Evolutionary conservation across 2,329 filamentous ascomycete species (phyloP).

Genomic region (Dothideomycetes sp.): DNA sequence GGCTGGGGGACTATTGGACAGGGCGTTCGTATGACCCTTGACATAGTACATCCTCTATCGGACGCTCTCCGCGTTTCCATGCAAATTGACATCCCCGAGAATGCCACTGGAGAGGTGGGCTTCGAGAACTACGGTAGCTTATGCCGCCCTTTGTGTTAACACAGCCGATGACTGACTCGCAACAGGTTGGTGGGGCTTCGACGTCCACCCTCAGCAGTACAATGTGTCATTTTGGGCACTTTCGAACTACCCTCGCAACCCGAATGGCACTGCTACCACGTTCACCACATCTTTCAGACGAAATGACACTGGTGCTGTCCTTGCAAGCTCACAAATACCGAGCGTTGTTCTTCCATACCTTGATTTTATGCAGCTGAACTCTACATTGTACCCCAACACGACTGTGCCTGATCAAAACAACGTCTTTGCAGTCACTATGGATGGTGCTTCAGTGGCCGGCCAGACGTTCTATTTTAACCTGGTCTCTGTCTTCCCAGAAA

Average conservation of each 20-base stretch:
- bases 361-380: conserved; percentile 17
- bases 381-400: conserved; percentile 30
- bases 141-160: not conserved
- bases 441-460: conserved; percentile 28
- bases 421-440: conserved; percentile 39
- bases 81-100: conserved; percentile 26
- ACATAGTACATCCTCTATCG: conserved; percentile 32
- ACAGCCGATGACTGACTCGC: not conserved
- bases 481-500: conserved; percentile 43
- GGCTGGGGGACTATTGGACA: conserved; percentile 23
- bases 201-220: conserved; percentile 37
- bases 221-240: conserved; percentile 40
- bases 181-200: conserved; percentile 39
- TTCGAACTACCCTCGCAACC: conserved; percentile 21
- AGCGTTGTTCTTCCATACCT: conserved; percentile 10
- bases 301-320: conserved; percentile 30
- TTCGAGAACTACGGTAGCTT: conserved; percentile 33
- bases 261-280: conserved; percentile 22
- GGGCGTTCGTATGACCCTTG: conserved; percentile 23
- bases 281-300: conserved; percentile 30
- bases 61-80: conserved; percentile 33
- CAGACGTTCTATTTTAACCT: conserved; percentile 39
- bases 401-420: conserved; percentile 39
- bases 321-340: conserved; percentile 22
- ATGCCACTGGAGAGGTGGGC: conserved; percentile 31